A percentile compares a stretch with the other conserved stretches of the same genome.
Conservation (phyloP, 208 protist species). For the Phytomonas sp. region DNA sequence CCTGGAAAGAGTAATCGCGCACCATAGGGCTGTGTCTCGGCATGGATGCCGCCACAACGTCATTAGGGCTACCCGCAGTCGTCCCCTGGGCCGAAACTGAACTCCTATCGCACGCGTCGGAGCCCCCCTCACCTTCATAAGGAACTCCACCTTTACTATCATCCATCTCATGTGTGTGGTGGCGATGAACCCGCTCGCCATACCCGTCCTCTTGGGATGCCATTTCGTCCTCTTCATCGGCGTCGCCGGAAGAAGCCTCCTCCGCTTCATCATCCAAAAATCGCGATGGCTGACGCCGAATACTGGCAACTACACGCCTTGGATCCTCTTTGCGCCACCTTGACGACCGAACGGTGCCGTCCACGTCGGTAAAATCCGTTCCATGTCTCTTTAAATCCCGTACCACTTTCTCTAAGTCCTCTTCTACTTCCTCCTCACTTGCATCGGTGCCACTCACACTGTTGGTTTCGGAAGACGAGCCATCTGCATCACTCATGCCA, state of each 20-base stretch:
- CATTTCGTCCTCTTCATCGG: constrained; percentile 24
- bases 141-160: not conserved
- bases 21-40: not conserved
- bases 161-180: not conserved
- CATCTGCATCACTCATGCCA: constrained; percentile 11
- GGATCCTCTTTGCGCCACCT: constrained; percentile 49
- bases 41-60: not conserved
- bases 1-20: constrained; percentile 73
- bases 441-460: not conserved
- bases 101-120: constrained; percentile 12
- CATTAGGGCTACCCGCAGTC: not conserved
- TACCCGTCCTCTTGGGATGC: constrained; percentile 16
- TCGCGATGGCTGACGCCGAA: constrained; percentile 32
- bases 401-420: constrained; percentile 57
- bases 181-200: not conserved
- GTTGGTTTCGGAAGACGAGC: constrained; percentile 10
- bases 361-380: constrained; percentile 26
- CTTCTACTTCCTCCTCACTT: constrained; percentile 7
- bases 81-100: constrained; percentile 10
- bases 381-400: constrained; percentile 44
- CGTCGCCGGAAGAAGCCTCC: constrained; percentile 33
- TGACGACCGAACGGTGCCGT: constrained; percentile 42
- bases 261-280: constrained; percentile 82
- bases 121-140: constrained; percentile 21
- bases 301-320: constrained; percentile 22